Evolutionary conservation across 768 basidiomycete species (phyloP), one percentile per base, ranked within the genome.

Genomic region (Holtermannia corniformis): DNA sequence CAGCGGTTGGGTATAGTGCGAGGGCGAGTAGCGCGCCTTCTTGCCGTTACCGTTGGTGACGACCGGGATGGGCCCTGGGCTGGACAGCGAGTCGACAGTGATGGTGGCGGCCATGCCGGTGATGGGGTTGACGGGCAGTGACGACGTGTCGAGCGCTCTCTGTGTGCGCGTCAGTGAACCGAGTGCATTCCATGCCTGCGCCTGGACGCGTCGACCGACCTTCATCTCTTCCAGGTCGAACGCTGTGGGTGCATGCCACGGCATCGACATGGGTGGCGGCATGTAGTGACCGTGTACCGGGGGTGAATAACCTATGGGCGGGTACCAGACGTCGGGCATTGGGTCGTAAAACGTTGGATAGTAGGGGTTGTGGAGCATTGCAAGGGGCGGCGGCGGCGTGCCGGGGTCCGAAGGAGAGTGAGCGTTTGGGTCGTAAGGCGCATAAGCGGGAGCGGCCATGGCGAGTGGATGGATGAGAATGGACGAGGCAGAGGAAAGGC

Each of bases 211-310:
- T n/a, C n/a, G n/a, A 22, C 10, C 37, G 56, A 67, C 65, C 53
- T 67, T 67, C 63, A 67, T 67, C 44, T 57, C 61, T 46, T 64
- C 59, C 37, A 55, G 55, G 52, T 61, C 57, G 50, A 58, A 37
- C n/a, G n/a, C n/a, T n/a, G n/a, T n/a, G n/a, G n/a, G n/a, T n/a
- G n/a, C n/a, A n/a, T n/a, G n/a, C n/a, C n/a, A n/a, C n/a, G n/a
- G n/a, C n/a, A n/a, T n/a, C n/a, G n/a, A n/a, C n/a, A n/a, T n/a
- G n/a, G n/a, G n/a, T n/a, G n/a, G n/a, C n/a, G n/a, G n/a, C n/a
- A n/a, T n/a, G n/a, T n/a, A n/a, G n/a, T n/a, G n/a, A n/a, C n/a
- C n/a, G n/a, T n/a, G n/a, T n/a, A n/a, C n/a, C n/a, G n/a, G n/a
- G n/a, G n/a, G n/a, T n/a, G n/a, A n/a, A n/a, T n/a, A n/a, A n/a